These are phyloP conservation scores for Macadamia tetraphylla DNA, from an alignment of 164 flowering plant species.

Conservation along the genomic window DNA sequence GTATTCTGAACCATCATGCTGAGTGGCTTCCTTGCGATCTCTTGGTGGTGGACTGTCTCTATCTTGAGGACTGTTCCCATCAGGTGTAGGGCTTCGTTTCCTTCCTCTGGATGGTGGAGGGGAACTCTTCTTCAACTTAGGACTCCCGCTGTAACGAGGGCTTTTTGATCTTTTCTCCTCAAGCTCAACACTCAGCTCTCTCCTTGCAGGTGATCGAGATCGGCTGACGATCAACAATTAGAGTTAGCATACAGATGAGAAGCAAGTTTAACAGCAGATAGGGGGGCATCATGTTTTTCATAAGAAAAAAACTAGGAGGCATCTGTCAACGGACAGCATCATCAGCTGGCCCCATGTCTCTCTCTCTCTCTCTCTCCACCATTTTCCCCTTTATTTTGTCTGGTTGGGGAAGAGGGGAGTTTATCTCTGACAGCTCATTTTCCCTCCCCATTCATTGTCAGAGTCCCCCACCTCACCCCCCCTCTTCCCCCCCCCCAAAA, in stretches of 20 bases:
- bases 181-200: slow-evolving; percentile 39
- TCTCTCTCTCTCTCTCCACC: too few relatives aligned
- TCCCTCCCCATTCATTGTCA: too few relatives aligned
- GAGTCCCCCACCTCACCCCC: too few relatives aligned
- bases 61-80: slow-evolving; percentile 36
- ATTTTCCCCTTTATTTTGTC: too few relatives aligned
- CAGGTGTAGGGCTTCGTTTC: slow-evolving; percentile 54
- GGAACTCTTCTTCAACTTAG: slow-evolving; percentile 36
- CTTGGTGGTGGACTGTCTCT: slow-evolving; percentile 41
- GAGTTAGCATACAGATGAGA: not conserved
- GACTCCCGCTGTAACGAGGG: slow-evolving; percentile 46
- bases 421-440: too few relatives aligned
- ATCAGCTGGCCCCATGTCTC: too few relatives aligned
- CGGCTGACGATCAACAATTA: slow-evolving; percentile 34
- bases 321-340: too few relatives aligned
- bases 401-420: too few relatives aligned
- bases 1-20: slow-evolving; percentile 46
- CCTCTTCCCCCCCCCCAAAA: too few relatives aligned
- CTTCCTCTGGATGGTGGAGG: slow-evolving; percentile 53
- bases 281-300: too few relatives aligned
- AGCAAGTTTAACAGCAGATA: not conserved
- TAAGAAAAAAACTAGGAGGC: too few relatives aligned
- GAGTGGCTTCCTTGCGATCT: slow-evolving; percentile 19
- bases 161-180: slow-evolving; percentile 56
- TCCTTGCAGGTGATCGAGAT: slow-evolving; percentile 58